Base-by-base conservation (phyloP, 257 asterid species). In the Striga asiatica region DNA sequence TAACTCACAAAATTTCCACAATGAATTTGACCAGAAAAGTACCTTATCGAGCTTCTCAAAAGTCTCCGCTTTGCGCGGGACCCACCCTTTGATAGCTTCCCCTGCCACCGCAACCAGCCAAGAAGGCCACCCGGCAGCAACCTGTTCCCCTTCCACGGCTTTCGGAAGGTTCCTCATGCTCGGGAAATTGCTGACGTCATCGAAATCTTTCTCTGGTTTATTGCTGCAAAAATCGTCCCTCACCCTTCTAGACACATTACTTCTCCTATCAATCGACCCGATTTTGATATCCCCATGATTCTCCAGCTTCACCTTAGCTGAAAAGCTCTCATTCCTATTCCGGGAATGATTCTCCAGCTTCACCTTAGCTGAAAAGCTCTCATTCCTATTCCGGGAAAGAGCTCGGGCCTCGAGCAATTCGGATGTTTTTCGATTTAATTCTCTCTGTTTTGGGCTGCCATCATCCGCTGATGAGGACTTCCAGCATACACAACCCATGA, bases 81-180 rank as follows among this genome's bases (percentile, higher is more conserved):
- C 48, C 98, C 98, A 92, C 55, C 98, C 98, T 52, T 50, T 69
- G 47, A 92, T 77, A 53, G 97, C 95, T 68, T 88, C 98, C 3
- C 94, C 94, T 0, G 98, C 95, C 37, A 80, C 95, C 0, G 78
- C 70, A 54, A 75, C 93, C 7, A 92, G 83, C 98, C 98, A 92
- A 69, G 89, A 64, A 22, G 98, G 98, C 98, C 98, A 92, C 29
- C 97, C 98, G 0, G 95, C 98, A 9, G 94, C 89, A 59, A 88
- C 66, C 49, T 76, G 88, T 57, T 92, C 97, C 13, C 84, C 98
- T 71, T 84, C 93, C 16, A 69, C 34, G 12, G 88, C 89, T 61
- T 72, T 78, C 3, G 94, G 92, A 60, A 92, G 65, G 28, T 57
- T 74, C 51, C 82, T 78, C 38, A 77, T 54, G 17, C 65, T 71